Evolutionary conservation across 208 protist genomes (phyloP).

Genomic region (Trypanosoma theileri): DNA sequence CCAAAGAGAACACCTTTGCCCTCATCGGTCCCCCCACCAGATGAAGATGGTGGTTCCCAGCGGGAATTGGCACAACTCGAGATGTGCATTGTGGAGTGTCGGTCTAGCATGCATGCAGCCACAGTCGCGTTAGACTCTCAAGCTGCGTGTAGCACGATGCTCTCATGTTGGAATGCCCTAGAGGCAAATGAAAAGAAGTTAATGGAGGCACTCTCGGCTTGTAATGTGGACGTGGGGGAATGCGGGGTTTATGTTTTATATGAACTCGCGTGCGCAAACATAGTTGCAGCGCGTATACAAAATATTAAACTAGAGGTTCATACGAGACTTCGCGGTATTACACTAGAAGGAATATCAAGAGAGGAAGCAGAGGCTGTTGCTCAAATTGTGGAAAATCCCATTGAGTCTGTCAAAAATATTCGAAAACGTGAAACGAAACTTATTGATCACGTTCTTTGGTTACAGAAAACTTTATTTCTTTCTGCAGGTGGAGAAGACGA

Average conservation of each 20-base stretch:
- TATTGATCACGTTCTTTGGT: conserved; percentile 19
- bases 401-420: neutral
- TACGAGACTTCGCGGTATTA: neutral
- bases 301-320: conserved; percentile 18
- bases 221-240: neutral
- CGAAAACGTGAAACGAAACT: conserved; percentile 16
- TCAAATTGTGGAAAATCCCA: neutral
- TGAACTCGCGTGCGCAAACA: conserved; percentile 13
- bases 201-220: neutral
- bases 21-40: neutral
- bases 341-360: neutral
- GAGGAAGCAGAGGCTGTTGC: neutral
- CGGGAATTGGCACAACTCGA: conserved; percentile 1
- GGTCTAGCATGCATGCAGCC: neutral
- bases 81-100: conserved; percentile 11
- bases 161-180: conserved; percentile 8
- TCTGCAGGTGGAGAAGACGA: conserved; percentile 13
- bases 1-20: neutral
- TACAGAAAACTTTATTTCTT: conserved; percentile 22
- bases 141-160: neutral
- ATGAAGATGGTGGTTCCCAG: neutral
- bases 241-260: neutral
- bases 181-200: conserved; percentile 4
- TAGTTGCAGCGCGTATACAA: conserved; percentile 22
- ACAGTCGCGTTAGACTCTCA: too few relatives aligned